Evolutionary conservation across 768 basidiomycete species (phyloP).

Genomic region (Lactarius hengduanensis): DNA sequence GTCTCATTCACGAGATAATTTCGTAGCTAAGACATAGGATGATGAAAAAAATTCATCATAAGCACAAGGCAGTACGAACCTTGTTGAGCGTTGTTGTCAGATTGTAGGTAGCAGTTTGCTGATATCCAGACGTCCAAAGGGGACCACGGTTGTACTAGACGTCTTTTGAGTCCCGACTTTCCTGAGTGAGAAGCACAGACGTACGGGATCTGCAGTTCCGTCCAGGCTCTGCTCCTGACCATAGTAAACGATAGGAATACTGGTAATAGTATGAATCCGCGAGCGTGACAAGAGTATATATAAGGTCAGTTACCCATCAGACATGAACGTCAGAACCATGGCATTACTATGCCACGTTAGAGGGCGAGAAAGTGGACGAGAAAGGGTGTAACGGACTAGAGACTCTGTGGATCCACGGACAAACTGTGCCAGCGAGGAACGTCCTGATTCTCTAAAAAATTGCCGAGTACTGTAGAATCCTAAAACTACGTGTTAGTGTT

Average conservation of each 20-base stretch:
- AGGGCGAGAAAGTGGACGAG: neutral
- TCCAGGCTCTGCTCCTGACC: conserved; percentile 74
- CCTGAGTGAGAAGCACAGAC: conserved; percentile 27
- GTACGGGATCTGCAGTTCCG: conserved; percentile 65
- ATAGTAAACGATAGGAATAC: conserved; percentile 80
- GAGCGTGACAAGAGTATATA: neutral
- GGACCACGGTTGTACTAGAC: conserved; percentile 70
- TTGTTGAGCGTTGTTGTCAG: conserved; percentile 60
- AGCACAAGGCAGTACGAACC: conserved; percentile 36
- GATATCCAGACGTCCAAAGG: conserved; percentile 67
- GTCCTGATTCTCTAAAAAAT: conserved; percentile 81
- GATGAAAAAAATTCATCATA: conserved; percentile 1
- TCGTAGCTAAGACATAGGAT: conserved; percentile 46
- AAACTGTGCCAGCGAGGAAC: conserved; percentile 69
- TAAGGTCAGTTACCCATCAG: conserved; percentile 50
- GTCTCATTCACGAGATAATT: conserved; percentile 57
- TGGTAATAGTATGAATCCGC: conserved; percentile 25
- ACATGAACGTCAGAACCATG: conserved; percentile 72
- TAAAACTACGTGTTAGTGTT: conserved; percentile 20
- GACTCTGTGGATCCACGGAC: conserved; percentile 68
- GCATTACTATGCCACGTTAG: conserved; percentile 52
- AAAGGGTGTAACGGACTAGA: conserved; percentile 47
- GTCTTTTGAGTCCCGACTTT: conserved; percentile 15
- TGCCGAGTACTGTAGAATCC: conserved; percentile 53
- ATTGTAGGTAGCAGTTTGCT: conserved; percentile 55